Evolutionary conservation across 2,329 filamentous ascomycete genomes (phyloP).

Genomic region (Aspergillus pseudoviridinutans): DNA sequence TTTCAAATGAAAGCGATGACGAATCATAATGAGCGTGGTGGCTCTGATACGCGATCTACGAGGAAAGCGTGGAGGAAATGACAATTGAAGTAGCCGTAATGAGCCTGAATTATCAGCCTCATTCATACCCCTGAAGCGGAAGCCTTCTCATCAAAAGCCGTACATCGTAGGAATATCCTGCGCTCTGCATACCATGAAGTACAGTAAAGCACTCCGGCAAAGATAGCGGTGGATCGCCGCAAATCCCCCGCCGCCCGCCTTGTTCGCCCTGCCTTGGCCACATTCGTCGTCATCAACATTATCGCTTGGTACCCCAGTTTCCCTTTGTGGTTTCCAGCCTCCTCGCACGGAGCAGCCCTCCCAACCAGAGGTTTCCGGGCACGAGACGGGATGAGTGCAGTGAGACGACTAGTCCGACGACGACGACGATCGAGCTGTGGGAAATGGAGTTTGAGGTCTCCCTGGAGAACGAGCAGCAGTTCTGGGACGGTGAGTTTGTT

Average conservation of each 20-base stretch:
- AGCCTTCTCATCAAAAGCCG: background rate
- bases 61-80: background rate
- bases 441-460: constrained; percentile 66
- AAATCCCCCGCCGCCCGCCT: constrained; percentile 2
- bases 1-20: background rate
- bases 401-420: constrained; percentile 27
- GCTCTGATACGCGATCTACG: background rate
- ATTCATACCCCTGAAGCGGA: background rate
- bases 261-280: background rate
- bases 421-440: constrained; percentile 38
- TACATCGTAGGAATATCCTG: background rate
- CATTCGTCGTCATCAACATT: background rate
- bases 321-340: constrained; percentile 9
- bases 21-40: background rate
- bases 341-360: constrained; percentile 7
- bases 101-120: background rate
- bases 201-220: background rate
- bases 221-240: background rate
- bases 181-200: background rate
- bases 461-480: constrained; percentile 76
- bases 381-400: constrained; percentile 35
- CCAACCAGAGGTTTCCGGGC: constrained; percentile 5
- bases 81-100: background rate
- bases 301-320: background rate
- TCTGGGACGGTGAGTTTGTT: constrained; percentile 72